phyloP scores from a whole-genome alignment of 1,284 basidiomycete species.

The Lentinus polychrous region DNA sequence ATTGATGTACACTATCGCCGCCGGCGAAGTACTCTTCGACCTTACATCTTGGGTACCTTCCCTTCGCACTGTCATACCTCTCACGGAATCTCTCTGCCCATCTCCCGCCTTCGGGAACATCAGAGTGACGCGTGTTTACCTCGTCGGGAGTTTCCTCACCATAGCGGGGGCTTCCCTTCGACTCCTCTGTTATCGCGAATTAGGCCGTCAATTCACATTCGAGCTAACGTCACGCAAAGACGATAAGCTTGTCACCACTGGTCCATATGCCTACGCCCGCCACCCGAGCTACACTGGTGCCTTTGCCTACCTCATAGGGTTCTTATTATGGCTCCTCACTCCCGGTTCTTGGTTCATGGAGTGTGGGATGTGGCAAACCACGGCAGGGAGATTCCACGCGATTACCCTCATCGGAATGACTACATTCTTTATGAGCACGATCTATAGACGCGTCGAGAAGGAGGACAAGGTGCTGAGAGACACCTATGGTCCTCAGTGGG shows the following conservation, averaged over 20 bases:
- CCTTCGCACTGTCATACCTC: too few species aligned
- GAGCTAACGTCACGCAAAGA: constrained; percentile 8
- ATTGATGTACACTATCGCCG: too few species aligned
- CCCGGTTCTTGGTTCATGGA: background rate
- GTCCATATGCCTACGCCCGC: constrained; percentile 10
- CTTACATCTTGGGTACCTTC: too few species aligned
- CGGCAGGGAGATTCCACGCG: background rate
- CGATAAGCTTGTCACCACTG: constrained; percentile 9
- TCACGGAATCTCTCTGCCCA: too few species aligned
- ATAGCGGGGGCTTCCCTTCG: constrained; percentile 1
- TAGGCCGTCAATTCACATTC: constrained; percentile 11
- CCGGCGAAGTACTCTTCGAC: too few species aligned
- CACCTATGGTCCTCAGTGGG: constrained; percentile 11
- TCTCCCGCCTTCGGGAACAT: background rate
- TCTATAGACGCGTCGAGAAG: background rate
- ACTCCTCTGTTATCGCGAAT: constrained; percentile 5
- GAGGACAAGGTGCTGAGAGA: constrained; percentile 13
- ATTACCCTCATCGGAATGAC: background rate
- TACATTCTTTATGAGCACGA: background rate
- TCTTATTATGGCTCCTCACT: background rate
- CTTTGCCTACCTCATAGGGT: background rate
- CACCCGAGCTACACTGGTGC: constrained; percentile 10
- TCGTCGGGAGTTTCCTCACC: constrained; percentile 1
- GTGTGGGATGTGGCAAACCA: constrained; percentile 1
- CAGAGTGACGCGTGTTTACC: background rate